These are phyloP conservation scores for Claviceps maximensis DNA, from an alignment of 2,329 filamentous ascomycete species.

Conservation along the genomic window DNA sequence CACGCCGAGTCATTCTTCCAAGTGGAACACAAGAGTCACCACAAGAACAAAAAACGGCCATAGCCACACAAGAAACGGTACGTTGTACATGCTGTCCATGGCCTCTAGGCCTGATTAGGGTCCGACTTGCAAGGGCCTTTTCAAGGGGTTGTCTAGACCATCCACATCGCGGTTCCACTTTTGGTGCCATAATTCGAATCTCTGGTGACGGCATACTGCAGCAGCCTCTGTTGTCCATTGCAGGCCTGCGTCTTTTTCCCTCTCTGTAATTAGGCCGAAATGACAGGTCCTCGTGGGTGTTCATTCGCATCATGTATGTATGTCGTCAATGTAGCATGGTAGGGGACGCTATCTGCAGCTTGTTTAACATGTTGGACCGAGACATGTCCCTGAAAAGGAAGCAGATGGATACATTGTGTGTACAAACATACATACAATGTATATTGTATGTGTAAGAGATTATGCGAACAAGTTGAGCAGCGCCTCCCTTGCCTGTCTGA, in stretches of 20 bases:
- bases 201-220: slow-evolving; percentile 5
- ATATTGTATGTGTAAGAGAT: too few species aligned
- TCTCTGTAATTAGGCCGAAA: not conserved
- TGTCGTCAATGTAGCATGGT: not conserved
- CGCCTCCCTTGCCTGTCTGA: too few species aligned
- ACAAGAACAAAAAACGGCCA: not conserved
- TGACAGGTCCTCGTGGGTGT: not conserved
- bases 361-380: too few species aligned
- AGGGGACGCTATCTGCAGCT: not conserved
- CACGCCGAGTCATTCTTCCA: slow-evolving; percentile 4
- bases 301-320: not conserved
- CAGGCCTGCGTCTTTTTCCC: not conserved
- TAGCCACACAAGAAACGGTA: not conserved
- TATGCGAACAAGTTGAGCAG: too few species aligned
- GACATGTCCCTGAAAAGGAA: too few species aligned
- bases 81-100: not conserved
- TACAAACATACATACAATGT: too few species aligned
- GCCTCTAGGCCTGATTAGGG: not conserved
- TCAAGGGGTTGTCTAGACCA: slow-evolving; percentile 8
- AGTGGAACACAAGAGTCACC: not conserved
- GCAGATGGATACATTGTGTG: too few species aligned
- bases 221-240: not conserved
- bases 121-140: not conserved
- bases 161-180: slow-evolving; percentile 12
- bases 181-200: slow-evolving; percentile 4